Base-by-base conservation (phyloP, 768 basidiomycete genomes). In the Suillus luteus region DNA sequence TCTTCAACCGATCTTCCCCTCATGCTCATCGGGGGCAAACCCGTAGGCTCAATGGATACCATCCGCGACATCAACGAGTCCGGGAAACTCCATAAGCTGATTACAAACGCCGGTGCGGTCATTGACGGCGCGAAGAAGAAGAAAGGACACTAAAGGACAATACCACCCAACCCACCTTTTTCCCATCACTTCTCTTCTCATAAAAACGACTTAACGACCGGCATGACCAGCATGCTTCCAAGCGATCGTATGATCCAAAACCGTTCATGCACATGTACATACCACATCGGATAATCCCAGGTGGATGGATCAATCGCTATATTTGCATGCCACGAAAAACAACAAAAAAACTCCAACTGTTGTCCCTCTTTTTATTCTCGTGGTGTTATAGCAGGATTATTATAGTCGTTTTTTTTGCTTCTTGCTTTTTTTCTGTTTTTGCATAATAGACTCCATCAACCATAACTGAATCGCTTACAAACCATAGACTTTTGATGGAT, bases 11-110 rank as follows among this genome's bases (percentile, higher is more conserved):
- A 85, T 17, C 77, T 93, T 8, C 90, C 92, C 17, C 72, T 92
- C 37, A 81, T 93, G 5, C 78, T 94, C 60, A 73, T 94, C 52
- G 88, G 86, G 19, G 92, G 92, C 41, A 78, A 80, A 55, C 73
- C 82, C 17, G 76, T 90, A 17, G 86, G 86, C 17, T 72, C 80
- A 0, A 75, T 88, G 46, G 75, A 79, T 17, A 80, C 85, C 22
- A 82, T 92, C 65, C 81, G 82, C 46, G 79, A 70, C 55, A 75
- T 90, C 43, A 70, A 82, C 46, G 74, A 80, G 57, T 78, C 71
- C 43, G 88, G 86, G 48, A 79, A 86, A 62, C 79, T 93, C 43
- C 73, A 80, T 62, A 76, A 74, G 46, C 76, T 83, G 64, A 75
- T 89, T 49, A 71, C 75, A 12, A 74, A 77, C n/a, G 84, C 89